A percentile compares a stretch with the other conserved stretches of the same genome.
phyloP scores from a whole-genome alignment of 345 rosid species.

The Brassica napus region DNA sequence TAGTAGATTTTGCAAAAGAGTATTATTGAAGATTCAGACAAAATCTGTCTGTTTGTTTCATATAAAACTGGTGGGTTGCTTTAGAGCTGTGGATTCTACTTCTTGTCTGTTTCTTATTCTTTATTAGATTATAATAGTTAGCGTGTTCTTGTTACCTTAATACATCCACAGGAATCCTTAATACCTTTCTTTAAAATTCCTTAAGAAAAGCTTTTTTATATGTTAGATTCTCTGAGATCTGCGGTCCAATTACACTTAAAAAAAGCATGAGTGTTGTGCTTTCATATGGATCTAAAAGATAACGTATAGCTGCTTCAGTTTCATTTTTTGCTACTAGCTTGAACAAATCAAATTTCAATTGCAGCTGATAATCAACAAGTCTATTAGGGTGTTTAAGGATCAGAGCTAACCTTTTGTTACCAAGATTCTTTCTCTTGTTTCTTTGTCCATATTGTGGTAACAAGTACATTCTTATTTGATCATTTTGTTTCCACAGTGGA shows the following conservation, averaged over 20 bases:
- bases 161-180: slow-evolving; percentile 16
- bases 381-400: background rate
- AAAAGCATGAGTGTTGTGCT: background rate
- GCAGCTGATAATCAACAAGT: background rate
- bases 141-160: slow-evolving; percentile 34
- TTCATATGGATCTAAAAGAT: slow-evolving; percentile 1
- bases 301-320: background rate
- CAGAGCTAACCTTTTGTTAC: background rate
- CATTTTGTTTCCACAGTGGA: slow-evolving; percentile 23
- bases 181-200: background rate
- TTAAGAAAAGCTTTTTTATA: background rate
- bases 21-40: slow-evolving; percentile 50
- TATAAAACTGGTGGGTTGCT: slow-evolving; percentile 17
- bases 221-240: background rate
- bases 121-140: slow-evolving; percentile 27
- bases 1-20: slow-evolving; percentile 24
- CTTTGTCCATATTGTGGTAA: background rate
- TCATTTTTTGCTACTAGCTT: background rate
- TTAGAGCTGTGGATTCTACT: slow-evolving; percentile 42
- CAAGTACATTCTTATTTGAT: slow-evolving; percentile 23
- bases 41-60: slow-evolving; percentile 31
- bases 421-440: background rate
- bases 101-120: slow-evolving; percentile 33
- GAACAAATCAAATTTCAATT: background rate
- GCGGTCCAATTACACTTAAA: background rate